phyloP scores from a whole-genome alignment of 345 rosid genomes.

The Mangifera indica region DNA sequence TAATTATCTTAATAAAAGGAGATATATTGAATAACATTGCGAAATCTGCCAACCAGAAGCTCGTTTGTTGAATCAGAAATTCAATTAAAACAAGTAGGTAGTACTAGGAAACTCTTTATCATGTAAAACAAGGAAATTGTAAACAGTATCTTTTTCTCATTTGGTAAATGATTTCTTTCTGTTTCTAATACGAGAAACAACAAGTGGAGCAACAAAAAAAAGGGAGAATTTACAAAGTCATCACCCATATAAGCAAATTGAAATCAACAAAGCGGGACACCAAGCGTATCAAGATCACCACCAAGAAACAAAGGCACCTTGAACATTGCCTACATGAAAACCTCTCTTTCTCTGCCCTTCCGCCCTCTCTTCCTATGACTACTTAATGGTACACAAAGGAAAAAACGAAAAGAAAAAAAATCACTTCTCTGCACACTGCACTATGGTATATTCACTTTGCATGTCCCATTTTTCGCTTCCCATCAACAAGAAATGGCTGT shows the following conservation, averaged over 20 bases:
- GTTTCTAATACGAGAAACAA: slow-evolving; percentile 17
- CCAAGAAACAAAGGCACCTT: slow-evolving; percentile 23
- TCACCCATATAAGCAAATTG: slow-evolving; percentile 23
- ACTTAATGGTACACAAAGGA: slow-evolving; percentile 24
- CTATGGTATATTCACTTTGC: slow-evolving; percentile 42
- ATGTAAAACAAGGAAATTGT: no score
- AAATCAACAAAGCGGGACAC: slow-evolving; percentile 19
- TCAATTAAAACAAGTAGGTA: no score
- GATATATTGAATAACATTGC: no score
- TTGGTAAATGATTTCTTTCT: not conserved
- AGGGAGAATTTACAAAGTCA: slow-evolving; percentile 25
- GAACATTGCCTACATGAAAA: slow-evolving; percentile 18
- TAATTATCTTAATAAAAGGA: no score
- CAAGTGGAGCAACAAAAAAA: slow-evolving; percentile 3
- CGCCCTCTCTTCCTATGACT: slow-evolving; percentile 20
- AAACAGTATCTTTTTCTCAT: slow-evolving; percentile 12
- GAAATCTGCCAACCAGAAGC: no score
- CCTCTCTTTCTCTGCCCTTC: slow-evolving; percentile 6
- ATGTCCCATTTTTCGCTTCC: slow-evolving; percentile 54
- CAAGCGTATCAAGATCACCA: slow-evolving; percentile 24
- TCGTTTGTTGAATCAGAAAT: no score
- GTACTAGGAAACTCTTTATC: no score
- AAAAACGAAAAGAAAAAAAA: slow-evolving; percentile 3
- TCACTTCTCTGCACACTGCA: slow-evolving; percentile 18
- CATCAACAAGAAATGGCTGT: slow-evolving; percentile 40